Evolutionary conservation across 2,329 filamentous ascomycete genomes (phyloP), one percentile per base, ranked within the genome.

Genomic region (Fusarium begoniae): DNA sequence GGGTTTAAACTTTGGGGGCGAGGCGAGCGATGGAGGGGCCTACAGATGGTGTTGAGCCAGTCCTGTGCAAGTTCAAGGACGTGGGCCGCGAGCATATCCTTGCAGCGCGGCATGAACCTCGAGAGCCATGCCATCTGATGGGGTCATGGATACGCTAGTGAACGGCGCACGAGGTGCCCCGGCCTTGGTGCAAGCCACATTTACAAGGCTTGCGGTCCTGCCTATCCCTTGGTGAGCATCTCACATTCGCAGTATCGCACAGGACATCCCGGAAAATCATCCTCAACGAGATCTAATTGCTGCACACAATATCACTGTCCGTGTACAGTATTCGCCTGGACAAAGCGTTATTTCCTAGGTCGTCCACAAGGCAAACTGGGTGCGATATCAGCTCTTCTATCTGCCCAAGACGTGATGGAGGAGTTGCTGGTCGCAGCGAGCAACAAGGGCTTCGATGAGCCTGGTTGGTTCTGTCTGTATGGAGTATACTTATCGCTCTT

Each of bases 111-210:
- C 63, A 74, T 68, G 68, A 69, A 56, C 63, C 66, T 63, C 66
- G 50, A 69, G 60, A 74, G 63, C 75, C 73, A 74, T 70, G 66
- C 55, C 54, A 37, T 73, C 54, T 54, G 58, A 75, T 69, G 66
- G 75, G 60, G 56, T 70, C 32, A 70, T 72, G 61, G 59, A 68
- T 45, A 56, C 75, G 62, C 76, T 78, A 78, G 75, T 76, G 47
- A 56, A 70, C 69, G 69, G 69, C 68, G 78, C 79, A 80, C 79
- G 79, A 80, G 79, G 79, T 74, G 70, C 77, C 79, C 79, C 74
- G 77, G 79, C 73, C 35, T 74, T 67, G 58, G 70, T 72, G 55
- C 65, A 77, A 74, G 73, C 78, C 71, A 74, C 77, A 68, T 65
- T 72, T 69, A 73, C 69, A 68, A 50, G 43, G 69, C 66, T 66